Conservation (phyloP, 164 flowering plant genomes). For the Aristolochia fimbriata region DNA sequence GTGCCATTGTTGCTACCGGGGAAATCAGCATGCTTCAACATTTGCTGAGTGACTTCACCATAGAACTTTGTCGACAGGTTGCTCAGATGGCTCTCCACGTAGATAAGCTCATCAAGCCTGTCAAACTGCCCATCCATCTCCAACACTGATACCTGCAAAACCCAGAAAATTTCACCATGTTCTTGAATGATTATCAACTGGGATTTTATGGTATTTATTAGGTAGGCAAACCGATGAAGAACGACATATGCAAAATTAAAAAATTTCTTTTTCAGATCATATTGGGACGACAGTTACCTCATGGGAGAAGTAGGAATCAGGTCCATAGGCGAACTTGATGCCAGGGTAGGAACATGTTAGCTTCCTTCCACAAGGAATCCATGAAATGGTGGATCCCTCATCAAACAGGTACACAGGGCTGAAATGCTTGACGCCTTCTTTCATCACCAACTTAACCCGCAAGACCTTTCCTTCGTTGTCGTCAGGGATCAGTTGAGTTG, state of each 20-base stretch:
- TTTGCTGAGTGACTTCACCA: conserved; percentile 92
- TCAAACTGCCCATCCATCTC: conserved; percentile 99
- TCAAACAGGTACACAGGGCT: conserved; percentile 90
- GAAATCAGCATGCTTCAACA: conserved; percentile 89
- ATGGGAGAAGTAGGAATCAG: conserved; percentile 63
- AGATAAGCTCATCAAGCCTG: conserved; percentile 89
- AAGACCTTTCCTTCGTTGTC: conserved; percentile 85
- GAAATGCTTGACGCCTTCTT: conserved; percentile 79
- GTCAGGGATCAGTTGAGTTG: conserved; percentile 80
- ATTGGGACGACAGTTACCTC: conserved; percentile 85
- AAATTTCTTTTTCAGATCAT: no score
- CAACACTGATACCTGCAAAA: conserved; percentile 70
- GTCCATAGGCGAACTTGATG: conserved; percentile 85
- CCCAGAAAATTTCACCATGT: not conserved
- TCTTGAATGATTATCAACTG: not conserved
- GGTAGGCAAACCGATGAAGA: no score
- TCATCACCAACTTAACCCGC: conserved; percentile 83
- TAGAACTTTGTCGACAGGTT: conserved; percentile 89
- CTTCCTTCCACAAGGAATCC: conserved; percentile 98
- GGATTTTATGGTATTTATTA: no score
- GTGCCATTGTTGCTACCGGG: conserved; percentile 97
- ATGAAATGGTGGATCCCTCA: conserved; percentile 90
- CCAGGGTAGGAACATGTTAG: conserved; percentile 98
- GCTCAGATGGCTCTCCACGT: conserved; percentile 91
- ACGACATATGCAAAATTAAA: no score